Evolutionary conservation across 176 grass and related monocot genomes (phyloP), one percentile per base, ranked within the genome.

Genomic region (Juncus inflexus): DNA sequence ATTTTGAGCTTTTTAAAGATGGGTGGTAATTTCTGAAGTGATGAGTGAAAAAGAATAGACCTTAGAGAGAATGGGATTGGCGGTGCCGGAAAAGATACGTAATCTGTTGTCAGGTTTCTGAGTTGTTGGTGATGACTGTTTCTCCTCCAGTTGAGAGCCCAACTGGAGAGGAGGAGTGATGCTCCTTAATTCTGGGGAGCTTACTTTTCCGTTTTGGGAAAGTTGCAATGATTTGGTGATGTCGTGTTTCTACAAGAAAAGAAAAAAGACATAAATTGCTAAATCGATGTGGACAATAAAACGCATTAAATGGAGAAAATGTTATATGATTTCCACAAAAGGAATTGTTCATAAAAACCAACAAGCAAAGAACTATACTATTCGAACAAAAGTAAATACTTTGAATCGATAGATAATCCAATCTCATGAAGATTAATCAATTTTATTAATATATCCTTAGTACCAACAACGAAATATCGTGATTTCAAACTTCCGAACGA

Each of bases 11-110:
- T 15, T 1, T 2, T 70, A 52, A 12, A 52, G 11, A 15, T 54
- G 40, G 52, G 37, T 54, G 50, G 28, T 62, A 52, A 11, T 6
- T 52, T 3, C 35, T 37, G 14, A 15, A 55, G 12, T 69, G 3
- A 5, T 67, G 9, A 69, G 43, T 47, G 43, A 47, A 2, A 5
- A 47, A 47, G 43, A 45, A 63, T 43, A 9, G 49, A 92, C 89
- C 78, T 85, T 84, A 7, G 89, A 75, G 62, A 92, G 80, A 28
- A 72, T 70, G 15, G 74, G 81, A 50, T 92, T 92, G 64, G 89
- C 84, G 4, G 89, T 92, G 50, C 81, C 89, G 40, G 89, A 92
- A 84, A 92, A 92, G 78, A 92, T 76, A 66, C 80, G 83, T 70
- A 92, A 63, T 75, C 89, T 83, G 15, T 84, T 82, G 59, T 74